phyloP scores from a whole-genome alignment of 108 stramenopile species.

The Fistulifera pelliculosa region DNA sequence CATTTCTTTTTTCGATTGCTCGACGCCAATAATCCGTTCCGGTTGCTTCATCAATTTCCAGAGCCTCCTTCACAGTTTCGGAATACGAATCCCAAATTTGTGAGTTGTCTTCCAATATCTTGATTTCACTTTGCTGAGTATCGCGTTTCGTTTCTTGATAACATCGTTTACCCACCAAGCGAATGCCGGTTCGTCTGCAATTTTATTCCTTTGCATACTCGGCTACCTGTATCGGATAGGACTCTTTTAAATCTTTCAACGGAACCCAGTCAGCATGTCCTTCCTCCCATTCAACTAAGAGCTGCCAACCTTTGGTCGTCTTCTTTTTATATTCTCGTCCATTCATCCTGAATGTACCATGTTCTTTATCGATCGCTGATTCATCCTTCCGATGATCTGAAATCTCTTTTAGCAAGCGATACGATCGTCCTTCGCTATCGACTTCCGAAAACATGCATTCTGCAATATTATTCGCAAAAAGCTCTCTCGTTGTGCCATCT shows the following conservation, averaged over 20 bases:
- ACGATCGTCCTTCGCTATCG: constrained; percentile 15
- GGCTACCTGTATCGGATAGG: constrained; percentile 17
- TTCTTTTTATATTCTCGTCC: constrained; percentile 3
- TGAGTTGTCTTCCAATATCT: constrained; percentile 7
- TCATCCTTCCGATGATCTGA: constrained; percentile 4
- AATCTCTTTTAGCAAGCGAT: neutral
- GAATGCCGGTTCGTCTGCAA: constrained; percentile 17
- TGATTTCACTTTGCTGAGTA: constrained; percentile 12
- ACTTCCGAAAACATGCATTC: constrained; percentile 17
- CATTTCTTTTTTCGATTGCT: constrained; percentile 34
- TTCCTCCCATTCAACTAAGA: constrained; percentile 32
- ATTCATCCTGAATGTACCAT: neutral
- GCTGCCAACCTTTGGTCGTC: constrained; percentile 40
- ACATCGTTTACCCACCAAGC: constrained; percentile 40
- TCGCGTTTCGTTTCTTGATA: constrained; percentile 14
- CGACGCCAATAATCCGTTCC: constrained; percentile 24
- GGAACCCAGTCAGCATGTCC: constrained; percentile 13
- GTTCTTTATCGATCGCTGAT: neutral
- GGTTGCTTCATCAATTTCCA: constrained; percentile 15
- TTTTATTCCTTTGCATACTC: constrained; percentile 14
- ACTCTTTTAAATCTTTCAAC: constrained; percentile 19
- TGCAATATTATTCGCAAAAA: constrained; percentile 23
- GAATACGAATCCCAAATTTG: constrained; percentile 26
- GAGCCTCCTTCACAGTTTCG: constrained; percentile 19
- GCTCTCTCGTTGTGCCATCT: constrained; percentile 5